Percentiles rank a stretch among this genome's conserved stretches.
These are phyloP conservation scores for Phytopythium vexans DNA, from an alignment of 352 stramenopile genomes.

Conservation along the genomic window DNA sequence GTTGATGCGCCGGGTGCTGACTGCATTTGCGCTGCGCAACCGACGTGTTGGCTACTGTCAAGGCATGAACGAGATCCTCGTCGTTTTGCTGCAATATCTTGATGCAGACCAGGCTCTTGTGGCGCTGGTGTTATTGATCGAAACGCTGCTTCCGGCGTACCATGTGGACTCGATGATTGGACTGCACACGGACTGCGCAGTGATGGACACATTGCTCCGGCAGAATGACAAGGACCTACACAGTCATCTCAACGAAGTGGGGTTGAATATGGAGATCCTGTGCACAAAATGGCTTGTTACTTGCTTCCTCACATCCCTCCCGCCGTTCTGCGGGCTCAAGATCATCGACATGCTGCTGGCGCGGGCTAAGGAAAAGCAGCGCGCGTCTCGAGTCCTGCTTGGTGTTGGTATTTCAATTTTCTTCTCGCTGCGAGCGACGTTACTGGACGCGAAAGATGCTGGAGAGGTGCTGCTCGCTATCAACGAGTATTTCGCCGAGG, in stretches of 20 bases:
- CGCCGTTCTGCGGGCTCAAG: conserved; percentile 65
- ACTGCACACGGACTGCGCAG: conserved; percentile 75
- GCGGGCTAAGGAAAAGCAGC: conserved; percentile 54
- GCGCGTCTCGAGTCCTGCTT: conserved; percentile 64
- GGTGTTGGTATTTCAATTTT: conserved; percentile 79
- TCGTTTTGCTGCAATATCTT: conserved; percentile 68
- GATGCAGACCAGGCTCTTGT: conserved; percentile 57
- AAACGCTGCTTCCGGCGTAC: conserved; percentile 71
- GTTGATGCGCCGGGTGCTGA: conserved; percentile 66
- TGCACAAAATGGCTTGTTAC: conserved; percentile 89
- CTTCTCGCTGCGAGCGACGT: conserved; percentile 49
- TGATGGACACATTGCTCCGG: conserved; percentile 75
- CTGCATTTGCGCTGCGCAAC: conserved; percentile 71
- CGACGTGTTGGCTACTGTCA: conserved; percentile 80
- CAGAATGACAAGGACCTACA: conserved; percentile 81
- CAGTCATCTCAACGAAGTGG: conserved; percentile 59
- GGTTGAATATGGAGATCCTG: conserved; percentile 86
- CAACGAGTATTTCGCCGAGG: conserved; percentile 73
- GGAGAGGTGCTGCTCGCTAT: conserved; percentile 77
- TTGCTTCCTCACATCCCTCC: conserved; percentile 77
- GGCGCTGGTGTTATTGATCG: conserved; percentile 66
- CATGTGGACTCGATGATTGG: conserved; percentile 86
- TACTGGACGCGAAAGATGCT: conserved; percentile 69
- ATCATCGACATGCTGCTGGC: conserved; percentile 79
- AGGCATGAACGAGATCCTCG: conserved; percentile 84